Percentiles rank a stretch among this genome's conserved stretches.
phyloP scores from a whole-genome alignment of 2,329 filamentous ascomycete species.

The Penicillium sp. region DNA sequence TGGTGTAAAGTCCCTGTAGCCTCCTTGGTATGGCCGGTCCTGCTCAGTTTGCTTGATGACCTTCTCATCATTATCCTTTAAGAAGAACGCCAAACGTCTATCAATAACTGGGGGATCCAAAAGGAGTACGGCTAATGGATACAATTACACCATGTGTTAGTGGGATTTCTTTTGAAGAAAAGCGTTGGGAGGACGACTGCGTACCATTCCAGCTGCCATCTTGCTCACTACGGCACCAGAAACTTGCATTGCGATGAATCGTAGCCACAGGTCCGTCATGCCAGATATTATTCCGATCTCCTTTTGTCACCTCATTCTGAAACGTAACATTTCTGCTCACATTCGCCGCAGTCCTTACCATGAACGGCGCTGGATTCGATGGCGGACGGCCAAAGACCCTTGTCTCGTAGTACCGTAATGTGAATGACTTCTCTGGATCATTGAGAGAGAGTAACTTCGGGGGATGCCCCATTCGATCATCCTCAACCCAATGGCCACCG shows the following conservation, averaged over 20 bases:
- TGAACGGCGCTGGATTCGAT: not conserved
- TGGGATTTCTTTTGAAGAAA: not conserved
- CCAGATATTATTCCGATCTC: not conserved
- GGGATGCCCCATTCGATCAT: not conserved
- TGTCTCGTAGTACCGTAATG: conserved; percentile 3
- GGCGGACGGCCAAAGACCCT: not conserved
- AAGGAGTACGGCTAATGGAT: not conserved
- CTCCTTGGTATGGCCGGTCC: not conserved
- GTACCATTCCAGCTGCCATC: not conserved
- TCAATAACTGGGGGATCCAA: not conserved
- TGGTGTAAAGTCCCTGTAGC: conserved; percentile 1
- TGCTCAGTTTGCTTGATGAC: not conserved
- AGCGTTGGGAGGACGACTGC: not conserved
- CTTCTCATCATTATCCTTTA: not conserved
- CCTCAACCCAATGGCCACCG: conserved; percentile 1
- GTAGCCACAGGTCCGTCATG: not conserved
- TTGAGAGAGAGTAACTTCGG: not conserved
- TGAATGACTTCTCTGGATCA: not conserved
- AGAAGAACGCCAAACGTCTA: not conserved
- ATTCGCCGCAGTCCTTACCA: not conserved
- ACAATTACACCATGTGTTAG: not conserved
- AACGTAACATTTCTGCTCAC: conserved; percentile 1
- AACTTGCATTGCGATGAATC: not conserved
- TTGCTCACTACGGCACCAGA: not conserved
- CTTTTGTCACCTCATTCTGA: not conserved